Evolutionary conservation across 768 basidiomycete genomes (phyloP), one percentile per base, ranked within the genome.

Genomic region (Lactarius quietus): DNA sequence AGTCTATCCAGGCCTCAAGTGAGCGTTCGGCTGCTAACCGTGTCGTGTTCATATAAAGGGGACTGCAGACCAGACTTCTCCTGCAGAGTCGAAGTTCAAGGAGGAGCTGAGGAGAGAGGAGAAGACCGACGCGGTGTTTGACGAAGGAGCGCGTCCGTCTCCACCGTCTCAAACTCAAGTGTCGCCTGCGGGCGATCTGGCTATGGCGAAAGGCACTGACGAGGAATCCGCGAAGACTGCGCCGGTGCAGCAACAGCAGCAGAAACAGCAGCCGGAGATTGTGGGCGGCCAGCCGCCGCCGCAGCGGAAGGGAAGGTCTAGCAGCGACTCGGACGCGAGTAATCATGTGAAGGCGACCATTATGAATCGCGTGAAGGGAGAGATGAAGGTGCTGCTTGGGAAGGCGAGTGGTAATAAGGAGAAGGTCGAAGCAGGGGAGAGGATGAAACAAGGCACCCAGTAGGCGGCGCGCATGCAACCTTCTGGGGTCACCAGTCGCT

Each of bases 391-490:
- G 26, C 59, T 68, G 20, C 55, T 68, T 14, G 67, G 67, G 3
- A 68, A 61, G 55, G 67, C 63, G 12, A 68, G 63, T 18, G 33
- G 55, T 43, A 68, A 66, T 20, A 51, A 33, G 36, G 67, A 54
- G 6, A 68, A 53, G 59, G 64, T 68, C 35, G 67, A 68, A 29
- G 64, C 57, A 39, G 67, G 67, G 15, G 59, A 60, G 36, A 68
- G 51, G 48, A 18, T 68, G 59, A 66, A 68, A 31, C 45, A 61
- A 0, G 67, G 67, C 43, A 28, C 36, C 4, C n/a, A 59, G 23
- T 67, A 51, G 20, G 36, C 17, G 23, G 8, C 36, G 6, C 36
- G 36, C 36, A 8, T n/a, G n/a, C n/a, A n/a, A n/a, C n/a, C n/a
- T n/a, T n/a, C n/a, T 35, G 33, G 33, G 33, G 33, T 35, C 35